A percentile compares a stretch with the other conserved stretches of the same genome.
These are phyloP conservation scores for Naganishia antarctica DNA, from an alignment of 768 basidiomycete genomes.

Conservation along the genomic window DNA sequence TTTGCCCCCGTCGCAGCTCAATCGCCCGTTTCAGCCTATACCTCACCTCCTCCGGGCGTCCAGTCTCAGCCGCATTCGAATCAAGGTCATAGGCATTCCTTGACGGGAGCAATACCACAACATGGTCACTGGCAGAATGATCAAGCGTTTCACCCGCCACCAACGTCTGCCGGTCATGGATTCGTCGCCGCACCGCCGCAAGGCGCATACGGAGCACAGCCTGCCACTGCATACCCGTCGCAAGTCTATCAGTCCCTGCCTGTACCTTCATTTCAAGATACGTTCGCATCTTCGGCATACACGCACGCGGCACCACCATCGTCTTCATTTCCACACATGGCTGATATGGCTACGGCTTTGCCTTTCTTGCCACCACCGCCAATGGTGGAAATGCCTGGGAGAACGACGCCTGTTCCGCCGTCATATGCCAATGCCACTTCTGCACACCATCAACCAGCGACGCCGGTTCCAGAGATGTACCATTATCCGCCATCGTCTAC, in stretches of 20 bases:
- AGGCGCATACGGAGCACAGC: slow-evolving; percentile 2
- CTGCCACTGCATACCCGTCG: neutral
- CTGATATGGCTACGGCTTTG: slow-evolving; percentile 6
- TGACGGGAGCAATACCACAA: slow-evolving; percentile 23
- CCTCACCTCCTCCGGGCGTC: neutral
- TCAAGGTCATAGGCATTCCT: slow-evolving; percentile 18
- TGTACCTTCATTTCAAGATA: neutral
- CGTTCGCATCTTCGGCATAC: neutral
- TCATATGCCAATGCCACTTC: neutral
- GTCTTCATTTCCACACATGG: slow-evolving; percentile 27
- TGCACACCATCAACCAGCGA: neutral
- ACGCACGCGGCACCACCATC: slow-evolving; percentile 16
- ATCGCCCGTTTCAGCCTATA: neutral
- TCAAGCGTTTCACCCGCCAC: neutral
- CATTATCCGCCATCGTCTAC: neutral
- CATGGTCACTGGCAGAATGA: slow-evolving; percentile 14
- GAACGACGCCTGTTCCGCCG: neutral
- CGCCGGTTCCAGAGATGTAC: neutral
- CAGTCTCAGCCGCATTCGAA: neutral
- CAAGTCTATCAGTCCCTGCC: neutral
- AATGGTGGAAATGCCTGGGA: neutral
- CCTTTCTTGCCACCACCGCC: slow-evolving; percentile 3
- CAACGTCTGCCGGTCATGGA: neutral
- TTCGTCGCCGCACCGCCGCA: neutral
- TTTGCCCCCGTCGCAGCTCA: neutral